phyloP scores from a whole-genome alignment of 164 flowering plant genomes.

The Macadamia integrifolia region DNA sequence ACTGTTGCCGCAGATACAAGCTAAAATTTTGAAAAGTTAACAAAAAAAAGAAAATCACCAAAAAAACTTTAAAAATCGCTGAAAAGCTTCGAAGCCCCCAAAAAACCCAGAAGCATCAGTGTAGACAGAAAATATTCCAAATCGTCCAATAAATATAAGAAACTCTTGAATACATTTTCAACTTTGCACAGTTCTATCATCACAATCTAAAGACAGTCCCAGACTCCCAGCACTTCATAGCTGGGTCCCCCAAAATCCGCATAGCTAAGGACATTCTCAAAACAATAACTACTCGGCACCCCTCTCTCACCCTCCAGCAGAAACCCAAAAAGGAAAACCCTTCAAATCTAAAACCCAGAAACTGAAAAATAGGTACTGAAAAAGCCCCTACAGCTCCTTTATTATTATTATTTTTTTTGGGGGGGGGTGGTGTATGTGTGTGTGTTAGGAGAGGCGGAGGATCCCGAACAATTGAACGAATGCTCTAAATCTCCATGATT shows the following conservation, averaged over 20 bases:
- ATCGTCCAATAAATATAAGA: neutral
- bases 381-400: neutral
- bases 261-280: neutral
- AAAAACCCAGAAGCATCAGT: neutral
- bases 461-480: neutral
- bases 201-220: neutral
- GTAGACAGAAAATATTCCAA: neutral
- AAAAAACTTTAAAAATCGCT: neutral
- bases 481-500: neutral
- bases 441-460: too few relatives aligned
- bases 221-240: neutral
- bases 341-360: neutral
- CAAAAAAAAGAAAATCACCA: neutral
- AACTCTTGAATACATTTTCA: neutral
- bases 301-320: too few relatives aligned
- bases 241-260: neutral
- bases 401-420: too few relatives aligned
- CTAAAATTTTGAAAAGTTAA: neutral
- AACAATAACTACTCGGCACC: too few relatives aligned
- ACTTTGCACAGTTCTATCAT: neutral
- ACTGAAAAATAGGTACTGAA: neutral
- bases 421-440: too few relatives aligned
- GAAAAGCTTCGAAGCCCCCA: neutral
- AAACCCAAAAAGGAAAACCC: neutral
- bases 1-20: neutral